phyloP scores from a whole-genome alignment of 2,329 filamentous ascomycete genomes.

The Hypoxylon sp. region DNA sequence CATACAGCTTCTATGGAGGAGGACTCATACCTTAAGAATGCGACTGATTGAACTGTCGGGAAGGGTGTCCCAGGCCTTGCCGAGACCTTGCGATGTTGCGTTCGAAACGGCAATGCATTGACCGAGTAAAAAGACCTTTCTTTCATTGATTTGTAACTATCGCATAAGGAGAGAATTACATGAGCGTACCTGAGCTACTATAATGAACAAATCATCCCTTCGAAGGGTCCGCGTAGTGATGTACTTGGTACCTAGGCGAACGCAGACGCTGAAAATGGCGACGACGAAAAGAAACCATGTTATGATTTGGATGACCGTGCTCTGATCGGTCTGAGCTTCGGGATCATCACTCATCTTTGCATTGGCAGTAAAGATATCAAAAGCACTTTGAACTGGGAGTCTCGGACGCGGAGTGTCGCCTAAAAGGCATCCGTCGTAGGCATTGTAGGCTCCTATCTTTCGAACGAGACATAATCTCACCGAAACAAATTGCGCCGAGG shows the following conservation, averaged over 20 bases:
- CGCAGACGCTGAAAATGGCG: constrained; percentile 6
- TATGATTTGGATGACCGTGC: constrained; percentile 4
- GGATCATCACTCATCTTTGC: background rate
- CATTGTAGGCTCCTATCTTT: background rate
- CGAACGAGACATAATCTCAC: background rate
- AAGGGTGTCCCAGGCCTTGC: background rate
- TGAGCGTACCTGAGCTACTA: background rate
- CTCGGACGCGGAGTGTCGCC: constrained; percentile 1
- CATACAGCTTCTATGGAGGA: background rate
- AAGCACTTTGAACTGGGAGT: background rate
- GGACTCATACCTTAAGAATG: constrained; percentile 1
- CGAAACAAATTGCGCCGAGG: background rate
- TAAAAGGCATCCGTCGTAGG: background rate
- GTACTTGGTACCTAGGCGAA: constrained; percentile 2
- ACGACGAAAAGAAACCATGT: constrained; percentile 9
- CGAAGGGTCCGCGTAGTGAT: background rate
- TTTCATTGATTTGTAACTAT: background rate
- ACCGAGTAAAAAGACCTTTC: background rate
- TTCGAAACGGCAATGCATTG: background rate
- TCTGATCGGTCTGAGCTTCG: background rate
- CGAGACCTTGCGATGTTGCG: constrained; percentile 2
- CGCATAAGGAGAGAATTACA: background rate
- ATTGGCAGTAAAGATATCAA: background rate
- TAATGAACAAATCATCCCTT: constrained; percentile 1
- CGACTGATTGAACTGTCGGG: background rate